Evolutionary conservation across 176 grass and related monocot species (phyloP), one percentile per base, ranked within the genome.

Genomic region (Ensete glaucum): DNA sequence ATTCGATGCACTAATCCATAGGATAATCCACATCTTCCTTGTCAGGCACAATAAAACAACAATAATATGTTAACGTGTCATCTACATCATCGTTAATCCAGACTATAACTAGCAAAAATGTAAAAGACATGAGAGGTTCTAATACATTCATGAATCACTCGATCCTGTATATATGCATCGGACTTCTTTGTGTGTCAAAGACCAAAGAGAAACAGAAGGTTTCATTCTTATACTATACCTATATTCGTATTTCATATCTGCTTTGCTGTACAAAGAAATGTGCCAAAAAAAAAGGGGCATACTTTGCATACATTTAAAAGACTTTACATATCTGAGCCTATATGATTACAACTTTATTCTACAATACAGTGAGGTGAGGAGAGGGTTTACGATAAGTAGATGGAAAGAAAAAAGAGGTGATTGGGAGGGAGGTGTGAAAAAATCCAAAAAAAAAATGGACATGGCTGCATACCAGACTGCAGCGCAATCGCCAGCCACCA

Each of bases 1-100:
- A 93, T 98, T 70, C 83, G 94, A 83, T 93, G 90, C 77, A 93
- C 94, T 23, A 77, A 98, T 56, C 94, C 94, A 78, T 82, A 91
- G 94, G 90, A 93, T 78, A 83, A 70, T 20, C 6, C 34, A 43
- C 34, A 6, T 43, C 34, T 43, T 43, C 4, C 34, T 43, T 43
- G 34, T 43, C 34, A 43, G 34, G 34, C 34, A 43, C 4, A 43
- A 0, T 6, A 43, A 43, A 43, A 43, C 6, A 5, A 43, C 34
- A 43, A 43, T 6, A 43, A 43, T 43, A 43, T 43, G 4, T 43
- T 43, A 43, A 43, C 34, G 34, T 34, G 0, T 5, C 34, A 34
- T 34, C 34, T 3, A 34, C 34, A 43, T 43, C 34, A 4, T 43
- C 34, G 3, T 43, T 43, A 43, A 43, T 43, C 34, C 34, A 43